Evolutionary conservation across 73 alveolate genomes (phyloP).

Genomic region (Breviolum minutum): DNA sequence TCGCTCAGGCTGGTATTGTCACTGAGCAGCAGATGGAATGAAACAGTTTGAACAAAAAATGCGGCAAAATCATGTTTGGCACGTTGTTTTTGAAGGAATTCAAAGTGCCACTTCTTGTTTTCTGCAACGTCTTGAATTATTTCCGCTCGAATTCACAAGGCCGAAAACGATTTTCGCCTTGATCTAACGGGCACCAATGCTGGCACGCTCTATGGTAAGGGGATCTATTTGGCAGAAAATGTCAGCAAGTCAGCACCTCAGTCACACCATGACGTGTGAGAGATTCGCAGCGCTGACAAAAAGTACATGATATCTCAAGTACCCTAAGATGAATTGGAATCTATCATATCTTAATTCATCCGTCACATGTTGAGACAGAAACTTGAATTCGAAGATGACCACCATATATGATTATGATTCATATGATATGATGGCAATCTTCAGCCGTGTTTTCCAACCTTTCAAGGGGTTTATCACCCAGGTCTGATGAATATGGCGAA

Average conservation of each 20-base stretch:
- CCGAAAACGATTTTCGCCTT: slow-evolving; percentile 81
- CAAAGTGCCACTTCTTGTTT: no score
- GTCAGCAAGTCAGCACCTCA: neutral
- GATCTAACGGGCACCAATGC: slow-evolving; percentile 84
- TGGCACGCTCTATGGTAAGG: slow-evolving; percentile 88
- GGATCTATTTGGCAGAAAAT: slow-evolving; percentile 73
- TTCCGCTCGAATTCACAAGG: neutral
- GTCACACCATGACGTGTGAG: neutral
- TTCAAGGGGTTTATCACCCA: neutral
- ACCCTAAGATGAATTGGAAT: no score
- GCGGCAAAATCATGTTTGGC: neutral
- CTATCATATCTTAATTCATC: neutral
- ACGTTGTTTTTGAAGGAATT: neutral
- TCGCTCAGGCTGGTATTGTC: slow-evolving; percentile 30
- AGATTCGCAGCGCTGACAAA: no score
- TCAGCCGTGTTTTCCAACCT: no score
- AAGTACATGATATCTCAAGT: no score
- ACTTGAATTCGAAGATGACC: neutral
- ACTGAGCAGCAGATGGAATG: neutral
- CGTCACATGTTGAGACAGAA: neutral
- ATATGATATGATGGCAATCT: neutral
- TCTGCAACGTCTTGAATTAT: neutral
- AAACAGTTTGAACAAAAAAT: neutral
- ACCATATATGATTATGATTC: neutral
- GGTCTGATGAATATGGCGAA: slow-evolving; percentile 85